Conservation (phyloP, 2,329 filamentous ascomycete species). For the Ilyonectria robusta region DNA sequence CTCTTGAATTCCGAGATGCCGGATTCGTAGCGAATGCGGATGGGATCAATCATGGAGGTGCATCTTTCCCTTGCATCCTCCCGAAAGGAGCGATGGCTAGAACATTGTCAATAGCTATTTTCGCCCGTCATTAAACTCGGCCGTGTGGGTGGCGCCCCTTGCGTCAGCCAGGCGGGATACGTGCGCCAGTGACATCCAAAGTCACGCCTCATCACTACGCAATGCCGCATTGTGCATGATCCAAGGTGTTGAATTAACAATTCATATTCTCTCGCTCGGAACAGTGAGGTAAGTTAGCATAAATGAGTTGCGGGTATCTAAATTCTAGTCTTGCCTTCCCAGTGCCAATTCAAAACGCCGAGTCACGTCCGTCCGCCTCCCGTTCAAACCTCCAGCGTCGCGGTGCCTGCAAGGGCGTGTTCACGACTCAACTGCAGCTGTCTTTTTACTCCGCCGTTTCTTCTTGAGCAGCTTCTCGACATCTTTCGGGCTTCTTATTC, state of each 20-base stretch:
- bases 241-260: background rate
- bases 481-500: conserved; percentile 79
- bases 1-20: conserved; percentile 9
- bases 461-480: conserved; percentile 77
- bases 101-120: background rate
- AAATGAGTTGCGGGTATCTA: conserved; percentile 22
- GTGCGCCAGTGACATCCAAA: conserved; percentile 15
- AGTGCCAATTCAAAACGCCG: conserved; percentile 23
- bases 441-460: conserved; percentile 52
- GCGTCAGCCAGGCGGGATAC: conserved; percentile 16
- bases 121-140: background rate
- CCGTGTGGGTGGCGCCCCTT: conserved; percentile 23
- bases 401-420: conserved; percentile 2
- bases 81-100: background rate
- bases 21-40: conserved; percentile 13
- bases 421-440: conserved; percentile 30
- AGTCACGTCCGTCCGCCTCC: conserved; percentile 18
- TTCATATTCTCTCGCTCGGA: background rate
- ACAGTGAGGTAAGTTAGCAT: background rate
- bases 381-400: conserved; percentile 22
- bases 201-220: background rate
- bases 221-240: background rate
- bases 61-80: background rate
- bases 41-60: background rate
- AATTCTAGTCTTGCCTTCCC: background rate